phyloP scores from a whole-genome alignment of 768 basidiomycete species.

The Lentinula edodes region DNA sequence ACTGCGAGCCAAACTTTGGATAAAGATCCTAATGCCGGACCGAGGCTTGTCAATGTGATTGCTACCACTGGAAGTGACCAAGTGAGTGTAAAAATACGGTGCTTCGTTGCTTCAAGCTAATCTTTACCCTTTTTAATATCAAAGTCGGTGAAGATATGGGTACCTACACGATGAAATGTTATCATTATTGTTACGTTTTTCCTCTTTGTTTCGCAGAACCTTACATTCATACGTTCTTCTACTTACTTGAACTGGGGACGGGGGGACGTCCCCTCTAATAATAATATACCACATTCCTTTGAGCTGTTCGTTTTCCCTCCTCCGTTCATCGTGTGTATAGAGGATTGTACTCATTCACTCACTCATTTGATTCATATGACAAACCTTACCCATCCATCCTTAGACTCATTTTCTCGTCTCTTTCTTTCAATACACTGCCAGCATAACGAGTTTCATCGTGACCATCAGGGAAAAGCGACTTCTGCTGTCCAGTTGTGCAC shows the following conservation, averaged over 20 bases:
- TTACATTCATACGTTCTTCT: background rate
- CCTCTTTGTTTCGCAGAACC: background rate
- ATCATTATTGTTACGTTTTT: slow-evolving; percentile 1
- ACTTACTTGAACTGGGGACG: no score
- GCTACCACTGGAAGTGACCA: slow-evolving; percentile 17
- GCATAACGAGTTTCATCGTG: no score
- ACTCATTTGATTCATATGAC: background rate
- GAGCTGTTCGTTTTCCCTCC: background rate
- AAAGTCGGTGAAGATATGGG: slow-evolving; percentile 14
- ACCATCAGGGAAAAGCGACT: no score
- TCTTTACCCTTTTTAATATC: background rate
- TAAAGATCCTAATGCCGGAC: slow-evolving; percentile 10
- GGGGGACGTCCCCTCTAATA: background rate
- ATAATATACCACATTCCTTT: background rate
- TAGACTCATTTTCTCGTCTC: background rate
- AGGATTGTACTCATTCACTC: background rate
- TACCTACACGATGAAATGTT: slow-evolving; percentile 9
- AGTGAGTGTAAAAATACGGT: background rate
- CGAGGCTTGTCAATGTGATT: slow-evolving; percentile 14
- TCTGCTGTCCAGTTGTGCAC: background rate
- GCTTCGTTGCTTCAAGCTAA: background rate
- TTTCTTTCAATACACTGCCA: no score
- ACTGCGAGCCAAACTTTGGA: background rate
- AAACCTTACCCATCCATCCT: background rate
- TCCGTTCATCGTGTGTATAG: background rate